phyloP scores from a whole-genome alignment of 371 early-diverging fungal genomes.

The Circinella umbellata region DNA sequence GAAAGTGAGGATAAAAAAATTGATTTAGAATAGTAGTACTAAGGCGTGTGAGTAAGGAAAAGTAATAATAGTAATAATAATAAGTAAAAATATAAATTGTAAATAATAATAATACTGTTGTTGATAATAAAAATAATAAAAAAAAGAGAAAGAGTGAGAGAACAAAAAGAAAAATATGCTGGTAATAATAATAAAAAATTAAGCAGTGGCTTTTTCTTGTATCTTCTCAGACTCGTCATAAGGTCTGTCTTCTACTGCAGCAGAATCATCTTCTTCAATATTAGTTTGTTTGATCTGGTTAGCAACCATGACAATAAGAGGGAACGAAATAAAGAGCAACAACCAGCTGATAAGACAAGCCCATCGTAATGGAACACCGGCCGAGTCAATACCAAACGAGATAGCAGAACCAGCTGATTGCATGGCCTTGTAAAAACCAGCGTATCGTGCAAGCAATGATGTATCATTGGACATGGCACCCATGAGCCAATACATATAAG shows the following conservation, averaged over 20 bases:
- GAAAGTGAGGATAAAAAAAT: too few relatives aligned
- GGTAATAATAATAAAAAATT: neutral
- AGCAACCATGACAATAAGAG: conserved; percentile 35
- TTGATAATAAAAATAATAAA: too few relatives aligned
- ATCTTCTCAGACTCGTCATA: neutral
- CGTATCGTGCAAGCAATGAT: conserved; percentile 68
- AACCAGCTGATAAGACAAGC: conserved; percentile 43
- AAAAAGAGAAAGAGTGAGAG: too few relatives aligned
- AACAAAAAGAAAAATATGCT: too few relatives aligned
- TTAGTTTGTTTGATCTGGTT: conserved; percentile 35
- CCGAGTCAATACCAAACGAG: conserved; percentile 46
- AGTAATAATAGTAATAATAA: too few relatives aligned
- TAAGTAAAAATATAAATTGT: too few relatives aligned
- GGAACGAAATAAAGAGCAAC: conserved; percentile 39
- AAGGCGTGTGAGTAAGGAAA: too few relatives aligned
- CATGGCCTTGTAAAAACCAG: conserved; percentile 75
- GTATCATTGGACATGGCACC: conserved; percentile 78
- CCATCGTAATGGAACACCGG: conserved; percentile 33
- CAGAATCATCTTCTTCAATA: conserved; percentile 6
- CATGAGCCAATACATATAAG: conserved; percentile 79
- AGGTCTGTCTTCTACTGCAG: neutral
- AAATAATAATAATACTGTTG: too few relatives aligned
- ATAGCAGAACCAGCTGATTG: conserved; percentile 57
- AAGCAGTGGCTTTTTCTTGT: neutral
- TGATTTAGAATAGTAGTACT: too few relatives aligned